Percentiles rank a stretch among this genome's conserved stretches.
These are phyloP conservation scores for Vigna reflexopilosa DNA, from an alignment of 306 rosid species.

Conservation along the genomic window DNA sequence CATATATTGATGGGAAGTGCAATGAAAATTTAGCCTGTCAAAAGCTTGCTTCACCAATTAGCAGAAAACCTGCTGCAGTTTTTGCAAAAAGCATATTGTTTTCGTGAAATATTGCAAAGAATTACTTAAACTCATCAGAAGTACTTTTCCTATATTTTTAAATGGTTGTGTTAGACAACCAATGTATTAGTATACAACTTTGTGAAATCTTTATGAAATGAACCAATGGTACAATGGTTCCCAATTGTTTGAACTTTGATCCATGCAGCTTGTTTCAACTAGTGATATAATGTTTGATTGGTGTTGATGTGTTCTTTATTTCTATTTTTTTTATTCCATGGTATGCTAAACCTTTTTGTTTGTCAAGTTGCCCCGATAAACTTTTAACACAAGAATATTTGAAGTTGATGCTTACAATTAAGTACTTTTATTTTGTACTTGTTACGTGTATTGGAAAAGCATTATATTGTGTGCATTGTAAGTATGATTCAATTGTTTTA, in stretches of 20 bases:
- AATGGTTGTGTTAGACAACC: too few relatives aligned
- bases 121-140: too few relatives aligned
- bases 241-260: slow-evolving; percentile 15
- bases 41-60: too few relatives aligned
- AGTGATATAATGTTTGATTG: slow-evolving; percentile 27
- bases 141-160: too few relatives aligned
- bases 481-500: slow-evolving; percentile 34
- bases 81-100: too few relatives aligned
- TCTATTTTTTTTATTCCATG: slow-evolving; percentile 21
- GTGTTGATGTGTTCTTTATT: slow-evolving; percentile 30
- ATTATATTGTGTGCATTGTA: background rate
- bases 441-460: slow-evolving; percentile 4
- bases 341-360: slow-evolving; percentile 22
- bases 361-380: background rate
- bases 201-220: too few relatives aligned
- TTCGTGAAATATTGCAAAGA: too few relatives aligned
- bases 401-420: slow-evolving; percentile 6
- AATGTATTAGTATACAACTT: too few relatives aligned
- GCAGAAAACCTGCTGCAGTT: too few relatives aligned
- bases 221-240: background rate
- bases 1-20: too few relatives aligned
- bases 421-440: slow-evolving; percentile 18
- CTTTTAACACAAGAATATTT: background rate
- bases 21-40: too few relatives aligned
- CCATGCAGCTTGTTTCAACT: background rate